Percentiles rank a stretch among this genome's conserved stretches.
Evolutionary conservation across 2,329 filamentous ascomycete genomes (phyloP).

Genomic region (Colletotrichum godetiae): DNA sequence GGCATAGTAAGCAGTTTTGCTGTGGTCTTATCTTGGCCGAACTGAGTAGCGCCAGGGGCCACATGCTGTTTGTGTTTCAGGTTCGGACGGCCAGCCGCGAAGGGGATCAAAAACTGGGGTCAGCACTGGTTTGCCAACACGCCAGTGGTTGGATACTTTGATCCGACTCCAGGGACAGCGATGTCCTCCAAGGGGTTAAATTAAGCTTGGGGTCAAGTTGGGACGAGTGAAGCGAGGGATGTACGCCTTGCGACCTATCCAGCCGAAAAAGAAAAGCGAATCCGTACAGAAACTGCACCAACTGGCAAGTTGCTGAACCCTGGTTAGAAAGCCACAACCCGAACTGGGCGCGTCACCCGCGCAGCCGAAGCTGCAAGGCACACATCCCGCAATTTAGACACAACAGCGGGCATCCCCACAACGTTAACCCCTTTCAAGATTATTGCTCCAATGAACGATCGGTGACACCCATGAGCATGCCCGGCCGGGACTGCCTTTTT

Average conservation of each 20-base stretch:
- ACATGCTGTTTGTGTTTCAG: conserved; percentile 30
- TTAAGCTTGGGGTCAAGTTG: conserved; percentile 21
- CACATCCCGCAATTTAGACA: conserved; percentile 35
- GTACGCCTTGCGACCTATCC: neutral
- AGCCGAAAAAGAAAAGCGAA: neutral
- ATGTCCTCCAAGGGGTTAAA: conserved; percentile 21
- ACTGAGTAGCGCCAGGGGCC: conserved; percentile 29
- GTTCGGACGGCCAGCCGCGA: conserved; percentile 22
- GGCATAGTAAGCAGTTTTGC: neutral
- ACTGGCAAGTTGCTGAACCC: neutral
- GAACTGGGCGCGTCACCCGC: neutral
- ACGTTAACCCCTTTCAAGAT: conserved; percentile 25
- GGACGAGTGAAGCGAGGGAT: conserved; percentile 6
- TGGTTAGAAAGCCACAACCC: neutral
- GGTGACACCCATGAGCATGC: neutral
- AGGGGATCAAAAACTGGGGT: neutral
- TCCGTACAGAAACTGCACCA: neutral
- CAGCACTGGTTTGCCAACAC: neutral
- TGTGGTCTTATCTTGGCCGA: conserved; percentile 11
- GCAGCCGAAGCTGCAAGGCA: conserved; percentile 27
- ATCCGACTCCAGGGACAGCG: neutral
- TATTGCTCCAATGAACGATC: conserved; percentile 27
- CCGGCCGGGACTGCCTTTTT: neutral
- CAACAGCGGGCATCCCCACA: conserved; percentile 29
- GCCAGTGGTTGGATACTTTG: neutral